Evolutionary conservation across 306 rosid species (phyloP).

Genomic region (Argentina anserina): DNA sequence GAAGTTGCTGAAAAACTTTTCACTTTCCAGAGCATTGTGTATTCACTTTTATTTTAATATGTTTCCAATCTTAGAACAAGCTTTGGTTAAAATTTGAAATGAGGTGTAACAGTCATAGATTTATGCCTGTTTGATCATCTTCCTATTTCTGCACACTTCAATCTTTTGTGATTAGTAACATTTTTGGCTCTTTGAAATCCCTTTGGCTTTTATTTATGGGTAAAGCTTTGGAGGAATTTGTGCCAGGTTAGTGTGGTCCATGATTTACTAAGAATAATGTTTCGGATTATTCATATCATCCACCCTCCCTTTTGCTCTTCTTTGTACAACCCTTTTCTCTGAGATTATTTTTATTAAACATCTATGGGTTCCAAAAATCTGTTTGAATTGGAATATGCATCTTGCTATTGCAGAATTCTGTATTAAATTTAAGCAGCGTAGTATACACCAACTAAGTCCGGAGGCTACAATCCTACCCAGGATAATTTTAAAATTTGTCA

Average conservation of each 20-base stretch:
- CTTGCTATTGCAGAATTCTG: constrained; percentile 15
- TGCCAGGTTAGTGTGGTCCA: background rate
- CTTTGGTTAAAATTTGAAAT: too few relatives aligned
- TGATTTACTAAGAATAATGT: background rate
- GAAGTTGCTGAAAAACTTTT: background rate
- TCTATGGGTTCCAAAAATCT: background rate
- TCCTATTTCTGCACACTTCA: background rate
- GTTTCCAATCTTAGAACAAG: too few relatives aligned
- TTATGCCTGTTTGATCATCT: background rate
- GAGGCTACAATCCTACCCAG: constrained; percentile 12
- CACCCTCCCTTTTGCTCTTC: background rate
- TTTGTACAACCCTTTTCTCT: background rate
- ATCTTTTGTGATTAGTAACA: background rate
- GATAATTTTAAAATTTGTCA: constrained; percentile 8
- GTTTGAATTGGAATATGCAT: constrained; percentile 4
- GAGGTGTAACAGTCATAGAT: background rate
- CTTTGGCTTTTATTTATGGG: background rate
- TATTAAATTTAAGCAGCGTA: constrained; percentile 12
- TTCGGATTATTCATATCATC: background rate
- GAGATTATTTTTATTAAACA: background rate
- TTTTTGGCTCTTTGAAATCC: background rate
- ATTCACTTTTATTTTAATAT: background rate
- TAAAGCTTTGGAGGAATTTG: background rate
- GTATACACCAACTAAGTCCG: constrained; percentile 8
- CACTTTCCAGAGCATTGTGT: background rate